Base-by-base conservation (phyloP, 768 basidiomycete species). In the Pleurotus tuber-regium region DNA sequence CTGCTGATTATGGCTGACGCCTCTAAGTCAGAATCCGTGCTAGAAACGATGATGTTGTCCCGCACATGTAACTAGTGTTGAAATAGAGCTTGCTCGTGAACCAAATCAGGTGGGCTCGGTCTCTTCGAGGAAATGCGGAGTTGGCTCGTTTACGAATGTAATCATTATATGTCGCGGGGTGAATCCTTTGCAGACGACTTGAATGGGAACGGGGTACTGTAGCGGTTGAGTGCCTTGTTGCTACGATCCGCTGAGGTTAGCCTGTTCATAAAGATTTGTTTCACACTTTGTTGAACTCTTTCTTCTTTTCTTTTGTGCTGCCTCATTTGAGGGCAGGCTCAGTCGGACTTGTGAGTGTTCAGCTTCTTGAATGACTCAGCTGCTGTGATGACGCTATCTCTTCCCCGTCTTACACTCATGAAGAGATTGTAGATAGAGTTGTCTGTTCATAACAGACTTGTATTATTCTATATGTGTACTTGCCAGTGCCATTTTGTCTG, bases 331-430 rank as follows among this genome's bases (percentile, higher is more conserved):
- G 73, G 74, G 73, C 72, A 65, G 69, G 73, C 59, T 66, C n/a
- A n/a, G n/a, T n/a, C n/a, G n/a, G n/a, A n/a, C n/a, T n/a, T n/a
- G n/a, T 33, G 31, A 33, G 31, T 33, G 31, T 33, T 33, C 31
- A 10, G 31, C n/a, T 33, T n/a, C n/a, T 33, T 33, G 31, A n/a
- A 33, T 33, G 31, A n/a, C n/a, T n/a, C n/a, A n/a, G 31, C n/a
- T n/a, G n/a, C 31, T 33, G 31, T 33, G 84, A 87, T 87, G 86
- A 85, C 80, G n/a, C 76, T 79, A 89, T 89, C 87, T 89, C 86
- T 89, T 89, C 87, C 87, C 87, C 87, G 86, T 85, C 87, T 70
- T 89, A 89, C 64, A 85, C 87, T 87, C 80, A 84, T 89, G 88
- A 75, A 82, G 87, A 88, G 86, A 66, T 74, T n/a, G n/a, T n/a